Conservation (phyloP, 2,329 filamentous ascomycete species). For the Cladosporium sp. region DNA sequence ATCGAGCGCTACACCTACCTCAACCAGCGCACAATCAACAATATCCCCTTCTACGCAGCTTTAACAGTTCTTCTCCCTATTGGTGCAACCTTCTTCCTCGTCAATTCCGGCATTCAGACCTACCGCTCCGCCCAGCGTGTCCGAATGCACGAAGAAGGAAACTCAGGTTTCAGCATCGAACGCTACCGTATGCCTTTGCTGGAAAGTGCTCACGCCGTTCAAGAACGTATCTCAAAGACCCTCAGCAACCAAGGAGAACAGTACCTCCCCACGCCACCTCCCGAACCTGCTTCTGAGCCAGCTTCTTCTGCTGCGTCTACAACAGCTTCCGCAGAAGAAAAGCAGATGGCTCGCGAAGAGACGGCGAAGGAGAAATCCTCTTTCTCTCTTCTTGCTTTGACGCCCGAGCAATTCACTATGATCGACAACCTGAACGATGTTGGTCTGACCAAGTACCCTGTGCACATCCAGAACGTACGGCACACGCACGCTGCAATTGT, state of each 20-base stretch:
- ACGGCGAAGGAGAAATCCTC: constrained; percentile 16
- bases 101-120: constrained; percentile 72
- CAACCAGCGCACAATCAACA: constrained; percentile 31
- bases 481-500: constrained; percentile 91
- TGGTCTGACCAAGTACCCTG: constrained; percentile 56
- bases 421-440: constrained; percentile 68
- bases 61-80: constrained; percentile 67
- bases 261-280: constrained; percentile 56
- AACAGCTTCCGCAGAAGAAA: constrained; percentile 11
- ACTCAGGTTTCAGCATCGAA: constrained; percentile 62
- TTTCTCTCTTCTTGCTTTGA: constrained; percentile 69
- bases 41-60: constrained; percentile 59
- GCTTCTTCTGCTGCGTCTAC: constrained; percentile 7
- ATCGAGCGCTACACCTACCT: constrained; percentile 16
- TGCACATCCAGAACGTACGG: constrained; percentile 71
- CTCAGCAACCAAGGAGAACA: constrained; percentile 58
- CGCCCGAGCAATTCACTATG: constrained; percentile 78
- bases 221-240: constrained; percentile 73
- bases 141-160: constrained; percentile 59
- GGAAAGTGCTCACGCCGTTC: constrained; percentile 68
- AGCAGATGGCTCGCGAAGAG: constrained; percentile 26
- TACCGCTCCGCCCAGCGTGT: constrained; percentile 69
- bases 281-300: constrained; percentile 29
- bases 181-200: constrained; percentile 73
- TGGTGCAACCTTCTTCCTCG: constrained; percentile 63